Base-by-base conservation (phyloP, 2,329 filamentous ascomycete genomes). In the Colletotrichum falcatum region DNA sequence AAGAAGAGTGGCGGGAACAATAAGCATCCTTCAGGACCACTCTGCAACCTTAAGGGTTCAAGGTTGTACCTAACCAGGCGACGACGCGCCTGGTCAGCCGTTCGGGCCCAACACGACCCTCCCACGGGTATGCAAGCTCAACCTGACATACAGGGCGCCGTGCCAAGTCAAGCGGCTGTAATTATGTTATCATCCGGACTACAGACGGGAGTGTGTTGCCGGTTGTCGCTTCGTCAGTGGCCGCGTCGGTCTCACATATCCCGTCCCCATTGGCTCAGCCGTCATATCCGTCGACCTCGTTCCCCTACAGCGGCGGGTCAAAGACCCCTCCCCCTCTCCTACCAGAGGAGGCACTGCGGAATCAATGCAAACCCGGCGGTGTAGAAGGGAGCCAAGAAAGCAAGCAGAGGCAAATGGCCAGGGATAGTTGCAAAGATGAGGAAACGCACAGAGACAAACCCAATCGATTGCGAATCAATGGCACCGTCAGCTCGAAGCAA, bases 391-490 rank as follows among this genome's bases (percentile, higher is more conserved):
- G 61, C 51, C 30, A 49, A 55, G 46, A 33, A 48, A 33, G 18
- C 7, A 35, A 48, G 18, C 9, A 46, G 16, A 61, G 23, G 2
- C 16, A 51, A 61, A 37, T 39, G 6, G 5, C 44, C 33, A 61
- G 44, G 23, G 26, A 51, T 49, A 39, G 46, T 12, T 51, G 59
- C 20, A 26, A 20, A 28, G 23, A 44, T 23, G 42, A 33, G 53
- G 18, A 59, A 30, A 37, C 37, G 9, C 5, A 37, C 18, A 42
- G 30, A 56, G 20, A 20, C 8, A 56, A 55, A 46, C 46, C 53
- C 56, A 66, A 58, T 66, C 23, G n/a, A 51, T 48, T 53, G 56
- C 62, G 65, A 61, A 66, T 61, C 55, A 42, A 33, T 18, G 28
- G 26, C 23, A 26, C 26, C 20, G 26, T 23, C 39, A 48, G 56